Base-by-base conservation (phyloP, 2,329 filamentous ascomycete species). In the Aspergillus ochraceoroseus region DNA sequence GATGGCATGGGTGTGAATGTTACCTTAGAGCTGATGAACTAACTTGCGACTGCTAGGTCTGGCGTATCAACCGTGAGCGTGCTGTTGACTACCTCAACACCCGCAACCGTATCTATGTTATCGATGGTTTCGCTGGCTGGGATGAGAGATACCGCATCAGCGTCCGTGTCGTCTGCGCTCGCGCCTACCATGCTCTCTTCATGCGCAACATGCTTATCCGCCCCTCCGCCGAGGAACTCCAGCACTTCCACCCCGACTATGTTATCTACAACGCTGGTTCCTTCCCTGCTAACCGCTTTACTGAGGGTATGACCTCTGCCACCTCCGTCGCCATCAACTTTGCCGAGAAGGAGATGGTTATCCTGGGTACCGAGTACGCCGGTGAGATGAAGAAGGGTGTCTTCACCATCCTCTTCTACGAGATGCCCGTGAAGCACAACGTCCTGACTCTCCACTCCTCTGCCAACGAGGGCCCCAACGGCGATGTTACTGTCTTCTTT, bases 151-250 rank as follows among this genome's bases (percentile, higher is more conserved):
- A 98, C 77, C 80, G 89, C 55, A 96, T 98, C 73, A 86, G 83
- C 61, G 92, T 98, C 59, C 89, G 92, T 63, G 90, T 98, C 52
- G 89, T 98, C 64, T 98, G 92, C 74, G 92, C 92, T 55, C 89
- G 92, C 66, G 92, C 92, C 70, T 98, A 98, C 79, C 92, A 98
- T 79, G 92, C 92, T 49, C 81, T 98, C 53, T 98, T 98, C 82
- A 98, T 98, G 92, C 87, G 89, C 65, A 98, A 98, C 79, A 98
- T 98, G 92, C 85, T 98, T 64, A 98, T 98, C 75, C 85, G 92
- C 57, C 92, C 92, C 50, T 76, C 82, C 38, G 80, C 79, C 50
- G 86, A 94, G 71, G 89, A 98, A 76, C 83, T 98, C 40, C 85
- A 95, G 74, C 80, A 87, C 72, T 98, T 98, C 81, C 87, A 95